Evolutionary conservation across 2,329 filamentous ascomycete genomes (phyloP).

Genomic region (Claviceps citrina): DNA sequence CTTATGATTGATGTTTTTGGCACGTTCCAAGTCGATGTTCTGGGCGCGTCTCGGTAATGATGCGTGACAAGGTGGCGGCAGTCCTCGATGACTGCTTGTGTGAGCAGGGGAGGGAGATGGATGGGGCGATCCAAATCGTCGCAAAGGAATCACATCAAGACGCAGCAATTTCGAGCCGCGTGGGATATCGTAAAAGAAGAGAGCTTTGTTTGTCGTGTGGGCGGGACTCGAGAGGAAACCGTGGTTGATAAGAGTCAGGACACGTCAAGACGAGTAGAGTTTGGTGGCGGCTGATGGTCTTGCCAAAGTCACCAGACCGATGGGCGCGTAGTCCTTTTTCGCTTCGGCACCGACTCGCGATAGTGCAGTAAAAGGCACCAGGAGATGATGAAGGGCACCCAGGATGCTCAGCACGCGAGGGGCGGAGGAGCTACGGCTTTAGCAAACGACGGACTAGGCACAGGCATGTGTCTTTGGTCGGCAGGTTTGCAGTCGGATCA

Average conservation of each 20-base stretch:
- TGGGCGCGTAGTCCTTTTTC: not conserved
- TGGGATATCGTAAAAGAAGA: not conserved
- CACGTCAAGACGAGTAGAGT: not conserved
- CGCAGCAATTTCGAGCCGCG: not conserved
- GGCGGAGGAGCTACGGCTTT: not conserved
- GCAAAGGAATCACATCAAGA: not conserved
- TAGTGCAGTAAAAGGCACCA: not conserved
- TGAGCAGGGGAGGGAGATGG: not conserved
- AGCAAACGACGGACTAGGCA: not conserved
- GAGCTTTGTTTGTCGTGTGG: not conserved
- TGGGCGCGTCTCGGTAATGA: not conserved
- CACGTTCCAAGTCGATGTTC: not conserved
- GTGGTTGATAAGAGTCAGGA: not conserved
- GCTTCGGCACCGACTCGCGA: not conserved
- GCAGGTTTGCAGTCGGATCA: not conserved
- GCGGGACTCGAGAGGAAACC: not conserved
- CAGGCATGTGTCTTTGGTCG: not conserved
- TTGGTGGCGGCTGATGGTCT: not conserved
- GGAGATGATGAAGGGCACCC: not conserved
- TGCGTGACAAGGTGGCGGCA: not conserved
- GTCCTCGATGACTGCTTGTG: not conserved
- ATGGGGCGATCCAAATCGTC: not conserved
- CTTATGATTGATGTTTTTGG: constrained; percentile 7
- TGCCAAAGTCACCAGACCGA: not conserved
- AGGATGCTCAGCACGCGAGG: not conserved